These are phyloP conservation scores for Monosporascus sp. DNA, from an alignment of 2,329 filamentous ascomycete species.

Conservation along the genomic window DNA sequence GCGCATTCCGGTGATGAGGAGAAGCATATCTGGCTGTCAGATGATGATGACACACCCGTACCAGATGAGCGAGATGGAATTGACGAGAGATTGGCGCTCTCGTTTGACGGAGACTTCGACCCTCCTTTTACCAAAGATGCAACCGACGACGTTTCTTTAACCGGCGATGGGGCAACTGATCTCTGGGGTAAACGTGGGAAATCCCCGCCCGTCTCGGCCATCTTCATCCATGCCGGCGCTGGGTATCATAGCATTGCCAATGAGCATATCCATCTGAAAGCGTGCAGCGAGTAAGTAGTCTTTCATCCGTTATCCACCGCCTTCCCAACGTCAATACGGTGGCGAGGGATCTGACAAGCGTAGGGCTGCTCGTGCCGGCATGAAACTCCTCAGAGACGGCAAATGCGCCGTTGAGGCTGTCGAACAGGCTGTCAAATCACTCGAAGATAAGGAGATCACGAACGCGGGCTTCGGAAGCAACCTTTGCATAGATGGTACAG, in stretches of 20 bases:
- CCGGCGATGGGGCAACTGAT: slow-evolving; percentile 36
- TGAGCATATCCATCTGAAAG: slow-evolving; percentile 75
- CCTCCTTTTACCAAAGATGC: slow-evolving; percentile 7
- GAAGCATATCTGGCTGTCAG: too few relatives aligned
- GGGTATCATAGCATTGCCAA: slow-evolving; percentile 89
- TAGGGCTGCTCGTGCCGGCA: slow-evolving; percentile 78
- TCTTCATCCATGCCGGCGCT: slow-evolving; percentile 93
- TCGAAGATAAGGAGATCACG: slow-evolving; percentile 93
- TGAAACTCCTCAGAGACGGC: slow-evolving; percentile 74
- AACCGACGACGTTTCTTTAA: neutral
- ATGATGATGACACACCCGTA: too few relatives aligned
- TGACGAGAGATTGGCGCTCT: too few relatives aligned
- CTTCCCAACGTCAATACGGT: too few relatives aligned
- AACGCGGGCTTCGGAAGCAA: slow-evolving; percentile 97
- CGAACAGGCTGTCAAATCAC: slow-evolving; percentile 77
- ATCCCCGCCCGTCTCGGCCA: slow-evolving; percentile 45
- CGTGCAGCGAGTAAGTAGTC: slow-evolving; percentile 74
- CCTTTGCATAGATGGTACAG: slow-evolving; percentile 78
- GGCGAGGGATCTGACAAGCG: neutral
- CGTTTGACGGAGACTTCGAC: too few relatives aligned
- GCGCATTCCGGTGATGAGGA: too few relatives aligned
- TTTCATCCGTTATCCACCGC: neutral
- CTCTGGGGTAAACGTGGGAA: slow-evolving; percentile 31
- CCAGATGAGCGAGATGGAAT: too few relatives aligned
- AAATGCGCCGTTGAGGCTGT: slow-evolving; percentile 81